Base-by-base conservation (phyloP, 108 stramenopile species). In the Conticribra guillardii region DNA sequence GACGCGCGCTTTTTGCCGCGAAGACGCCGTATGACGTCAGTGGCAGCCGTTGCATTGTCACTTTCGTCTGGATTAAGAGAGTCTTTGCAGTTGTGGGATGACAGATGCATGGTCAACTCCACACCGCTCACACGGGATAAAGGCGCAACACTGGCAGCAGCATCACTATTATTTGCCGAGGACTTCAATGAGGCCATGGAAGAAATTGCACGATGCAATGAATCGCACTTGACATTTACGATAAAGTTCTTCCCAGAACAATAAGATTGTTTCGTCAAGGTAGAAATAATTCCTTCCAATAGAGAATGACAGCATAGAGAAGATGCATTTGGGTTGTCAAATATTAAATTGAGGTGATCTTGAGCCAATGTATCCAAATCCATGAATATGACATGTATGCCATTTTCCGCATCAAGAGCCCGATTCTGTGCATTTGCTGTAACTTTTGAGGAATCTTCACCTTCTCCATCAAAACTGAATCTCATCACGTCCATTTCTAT, bases 211-310 rank as follows among this genome's bases (percentile, higher is more conserved):
- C 8, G 30, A 8, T 49, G 46, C 2, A 64, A 22, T 11, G n/a
- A 19, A 30, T 50, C 64, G 5, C 32, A 54, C 33, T 66, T 66
- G 21, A 66, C 26, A 44, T 66, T 50, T n/a, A 66, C 50, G 23
- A 66, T 29, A 22, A 24, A 34, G 19, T 22, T 44, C 32, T n/a
- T 17, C 50, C 53, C 53, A 37, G 31, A 15, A 54, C 17, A 1
- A 66, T 19, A 11, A 11, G 32, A 8, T 4, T 8, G 22, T 45
- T 46, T 0, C 22, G 17, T 34, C 17, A 54, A 33, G 22, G 19
- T 30, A 32, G 17, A 3, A 26, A 66, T 14, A 32, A 26, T 50
- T 54, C 11, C 9, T 21, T 66, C 21, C 29, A 52, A 66, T 19
- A 54, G 32, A 29, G 15, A 5, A 41, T 41, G 37, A 11, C 8